Conservation (phyloP, 441 rosid species). For the Populus hybrid region DNA sequence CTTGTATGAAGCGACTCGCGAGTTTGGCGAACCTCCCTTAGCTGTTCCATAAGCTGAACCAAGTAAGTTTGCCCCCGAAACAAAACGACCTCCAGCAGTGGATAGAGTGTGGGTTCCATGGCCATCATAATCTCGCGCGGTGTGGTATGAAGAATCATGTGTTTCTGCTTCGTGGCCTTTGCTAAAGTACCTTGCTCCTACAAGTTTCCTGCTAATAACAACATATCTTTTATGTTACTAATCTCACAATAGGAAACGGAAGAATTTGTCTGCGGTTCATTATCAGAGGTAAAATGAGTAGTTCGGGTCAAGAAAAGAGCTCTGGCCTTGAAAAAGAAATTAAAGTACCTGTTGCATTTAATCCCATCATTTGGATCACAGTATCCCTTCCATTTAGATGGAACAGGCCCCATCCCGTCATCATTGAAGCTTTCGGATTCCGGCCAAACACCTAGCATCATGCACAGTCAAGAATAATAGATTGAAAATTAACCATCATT, state of each 20-base stretch:
- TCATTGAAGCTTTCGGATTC: conserved; percentile 57
- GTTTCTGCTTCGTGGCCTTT: conserved; percentile 45
- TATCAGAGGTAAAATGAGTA: no score
- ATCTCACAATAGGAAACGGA: no score
- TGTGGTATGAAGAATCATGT: conserved; percentile 45
- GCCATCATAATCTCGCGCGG: conserved; percentile 57
- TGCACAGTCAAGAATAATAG: no score
- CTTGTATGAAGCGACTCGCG: conserved; percentile 67
- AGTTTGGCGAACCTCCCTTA: conserved; percentile 65
- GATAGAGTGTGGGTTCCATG: conserved; percentile 68
- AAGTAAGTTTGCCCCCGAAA: conserved; percentile 43
- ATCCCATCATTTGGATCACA: conserved; percentile 17
- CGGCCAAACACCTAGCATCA: conserved; percentile 48
- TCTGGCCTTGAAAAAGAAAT: no score
- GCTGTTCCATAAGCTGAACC: conserved; percentile 56
- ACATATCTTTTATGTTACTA: no score
- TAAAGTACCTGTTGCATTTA: conserved; percentile 13
- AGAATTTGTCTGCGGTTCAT: no score
- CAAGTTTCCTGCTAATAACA: conserved; percentile 14
- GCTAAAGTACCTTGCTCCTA: conserved; percentile 71
- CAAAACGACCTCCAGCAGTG: conserved; percentile 61
- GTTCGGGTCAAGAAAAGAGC: no score
- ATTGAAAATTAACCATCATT: no score
- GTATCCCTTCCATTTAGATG: conserved; percentile 27
- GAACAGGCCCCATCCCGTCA: conserved; percentile 17